These are phyloP conservation scores for Plectranthus barbatus DNA, from an alignment of 257 asterid genomes.

Conservation along the genomic window DNA sequence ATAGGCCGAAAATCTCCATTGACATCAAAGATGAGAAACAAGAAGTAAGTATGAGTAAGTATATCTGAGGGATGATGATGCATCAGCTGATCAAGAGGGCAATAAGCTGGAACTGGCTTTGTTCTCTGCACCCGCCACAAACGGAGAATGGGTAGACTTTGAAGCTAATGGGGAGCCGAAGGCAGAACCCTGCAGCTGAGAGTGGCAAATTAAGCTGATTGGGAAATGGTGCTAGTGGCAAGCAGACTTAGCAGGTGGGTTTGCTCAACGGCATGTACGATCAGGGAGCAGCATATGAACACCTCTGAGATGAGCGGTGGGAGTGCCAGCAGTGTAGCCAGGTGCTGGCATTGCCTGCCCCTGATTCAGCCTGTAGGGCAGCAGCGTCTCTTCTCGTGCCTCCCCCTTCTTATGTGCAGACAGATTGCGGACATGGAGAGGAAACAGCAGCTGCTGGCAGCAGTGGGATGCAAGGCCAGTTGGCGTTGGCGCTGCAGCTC, in stretches of 20 bases:
- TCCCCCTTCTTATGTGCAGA: conserved; percentile 66
- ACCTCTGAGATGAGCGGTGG: conserved; percentile 37
- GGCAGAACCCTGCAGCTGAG: too few relatives aligned
- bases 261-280: too few relatives aligned
- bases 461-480: conserved; percentile 58
- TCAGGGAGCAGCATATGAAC: conserved; percentile 37
- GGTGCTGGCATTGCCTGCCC: too few relatives aligned
- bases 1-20: conserved; percentile 24
- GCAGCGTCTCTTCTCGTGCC: conserved; percentile 62
- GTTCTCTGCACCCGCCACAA: conserved; percentile 30
- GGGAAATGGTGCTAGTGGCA: conserved; percentile 68
- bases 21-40: conserved; percentile 27
- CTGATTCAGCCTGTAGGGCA: too few relatives aligned
- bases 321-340: conserved; percentile 74
- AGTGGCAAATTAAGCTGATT: conserved; percentile 44
- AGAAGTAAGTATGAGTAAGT: conserved; percentile 29
- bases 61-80: conserved; percentile 48
- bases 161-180: conserved; percentile 32
- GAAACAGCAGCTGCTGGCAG: conserved; percentile 45
- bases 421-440: conserved; percentile 69
- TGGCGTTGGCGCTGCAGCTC: conserved; percentile 32
- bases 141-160: conserved; percentile 40
- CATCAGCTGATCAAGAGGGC: too few relatives aligned
- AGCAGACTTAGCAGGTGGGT: too few relatives aligned
- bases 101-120: conserved; percentile 46